phyloP scores from a whole-genome alignment of 257 asterid genomes.

The Fraxinus excelsior region DNA sequence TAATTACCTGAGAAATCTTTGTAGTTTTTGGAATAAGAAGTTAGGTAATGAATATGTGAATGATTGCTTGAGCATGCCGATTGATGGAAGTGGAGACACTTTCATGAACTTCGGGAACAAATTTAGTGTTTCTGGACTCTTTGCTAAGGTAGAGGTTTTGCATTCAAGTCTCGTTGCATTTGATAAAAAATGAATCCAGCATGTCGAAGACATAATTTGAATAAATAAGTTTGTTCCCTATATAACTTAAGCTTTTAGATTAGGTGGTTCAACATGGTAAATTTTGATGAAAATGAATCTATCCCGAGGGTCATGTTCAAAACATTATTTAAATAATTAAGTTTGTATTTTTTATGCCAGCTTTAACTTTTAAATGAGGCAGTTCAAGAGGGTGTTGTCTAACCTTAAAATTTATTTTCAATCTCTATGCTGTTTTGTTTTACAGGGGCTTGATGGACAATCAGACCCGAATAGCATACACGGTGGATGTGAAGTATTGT shows the following conservation, averaged over 20 bases:
- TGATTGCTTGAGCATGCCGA: not conserved
- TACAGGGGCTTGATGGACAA: conserved; percentile 80
- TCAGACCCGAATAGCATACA: conserved; percentile 74
- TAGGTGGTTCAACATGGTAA: not conserved
- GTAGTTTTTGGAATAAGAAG: not conserved
- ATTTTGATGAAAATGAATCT: not conserved
- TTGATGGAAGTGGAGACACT: not conserved
- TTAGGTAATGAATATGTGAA: not conserved
- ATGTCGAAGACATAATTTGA: not conserved
- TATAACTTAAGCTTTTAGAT: not conserved
- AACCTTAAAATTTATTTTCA: not conserved
- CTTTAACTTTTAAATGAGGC: not conserved
- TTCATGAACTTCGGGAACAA: not conserved
- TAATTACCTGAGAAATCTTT: not conserved
- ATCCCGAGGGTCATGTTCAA: not conserved
- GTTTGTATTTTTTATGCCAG: not conserved
- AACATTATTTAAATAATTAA: no score
- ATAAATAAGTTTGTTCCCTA: not conserved
- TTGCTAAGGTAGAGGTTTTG: not conserved
- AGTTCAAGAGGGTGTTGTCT: not conserved
- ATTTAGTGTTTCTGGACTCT: not conserved
- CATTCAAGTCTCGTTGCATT: not conserved
- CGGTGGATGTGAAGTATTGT: conserved; percentile 75
- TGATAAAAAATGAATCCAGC: not conserved
- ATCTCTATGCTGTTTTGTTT: not conserved